Evolutionary conservation across 768 basidiomycete species (phyloP), one percentile per base, ranked within the genome.

Genomic region (Pisolithus tinctorius): DNA sequence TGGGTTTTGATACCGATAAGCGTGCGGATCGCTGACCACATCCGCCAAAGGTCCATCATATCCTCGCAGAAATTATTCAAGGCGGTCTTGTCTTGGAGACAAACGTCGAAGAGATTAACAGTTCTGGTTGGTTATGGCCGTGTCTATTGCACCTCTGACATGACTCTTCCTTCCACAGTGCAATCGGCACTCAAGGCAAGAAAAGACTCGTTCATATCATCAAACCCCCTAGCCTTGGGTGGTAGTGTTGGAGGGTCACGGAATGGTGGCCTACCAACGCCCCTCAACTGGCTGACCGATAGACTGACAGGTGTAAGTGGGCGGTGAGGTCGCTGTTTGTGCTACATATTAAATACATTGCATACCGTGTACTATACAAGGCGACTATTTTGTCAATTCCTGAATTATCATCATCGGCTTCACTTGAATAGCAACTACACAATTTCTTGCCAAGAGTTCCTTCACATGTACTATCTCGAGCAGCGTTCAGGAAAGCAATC

Each of bases 21-120:
- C 36, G 5, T 25, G 26, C 52, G 46, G 43, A 26, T 60, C 38
- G 50, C 42, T 36, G n/a, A 39, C 25, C 49, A 20, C 6, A 41
- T 7, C 3, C n/a, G 14, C 10, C 13, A 2, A 60, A 95, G 93
- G 94, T 88, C 4, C 94, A 98, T 62, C 88, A 95, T 58, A 92
- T 97, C 48, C 79, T 99, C 43, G 77, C 86, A n/a, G 96, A 98
- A 69, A 84, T 98, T 48, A 90, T 99, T 25, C 94, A 97, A 71
- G 95, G 93, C 14, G 96, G 96, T 5, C 76, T 98, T 36, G 96
- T 98, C 8, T 75, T 98, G 40, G 96, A 99, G 68, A 99, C 95
- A 11, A 92, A 90, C 66, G 83, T 92, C 25, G 88, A 89, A 49
- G 88, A 90, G 63, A 93, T 93, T 50, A 83, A 83, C 58, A 69